These are phyloP conservation scores for Nannizziopsis barbatae DNA, from an alignment of 2,329 filamentous ascomycete species.

Conservation along the genomic window DNA sequence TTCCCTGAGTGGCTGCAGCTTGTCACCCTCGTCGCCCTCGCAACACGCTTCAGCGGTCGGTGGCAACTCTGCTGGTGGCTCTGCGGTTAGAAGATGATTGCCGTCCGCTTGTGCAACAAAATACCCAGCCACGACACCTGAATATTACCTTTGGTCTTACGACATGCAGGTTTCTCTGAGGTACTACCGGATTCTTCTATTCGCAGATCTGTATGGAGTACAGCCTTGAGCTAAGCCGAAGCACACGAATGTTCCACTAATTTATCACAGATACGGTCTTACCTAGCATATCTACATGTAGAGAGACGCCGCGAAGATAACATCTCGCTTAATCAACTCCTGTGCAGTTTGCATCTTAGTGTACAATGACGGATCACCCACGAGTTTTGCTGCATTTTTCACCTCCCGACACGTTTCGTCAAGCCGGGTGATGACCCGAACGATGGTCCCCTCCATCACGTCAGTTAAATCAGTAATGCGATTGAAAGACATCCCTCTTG, in stretches of 20 bases:
- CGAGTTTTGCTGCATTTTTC: constrained; percentile 89
- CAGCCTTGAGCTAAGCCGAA: neutral
- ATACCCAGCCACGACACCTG: neutral
- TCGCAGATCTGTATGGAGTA: neutral
- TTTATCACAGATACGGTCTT: neutral
- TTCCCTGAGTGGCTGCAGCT: neutral
- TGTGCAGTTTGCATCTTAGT: constrained; percentile 95
- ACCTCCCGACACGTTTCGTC: constrained; percentile 97
- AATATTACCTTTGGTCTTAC: neutral
- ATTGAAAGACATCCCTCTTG: constrained; percentile 93
- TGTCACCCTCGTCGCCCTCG: neutral
- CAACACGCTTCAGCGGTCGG: neutral
- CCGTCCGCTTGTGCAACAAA: neutral
- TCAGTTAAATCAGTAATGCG: constrained; percentile 94
- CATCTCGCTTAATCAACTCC: constrained; percentile 95
- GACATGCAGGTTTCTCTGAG: neutral
- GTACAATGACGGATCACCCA: constrained; percentile 86
- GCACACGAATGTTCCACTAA: neutral
- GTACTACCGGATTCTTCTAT: neutral
- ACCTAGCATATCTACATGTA: constrained; percentile 54
- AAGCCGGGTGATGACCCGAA: constrained; percentile 80
- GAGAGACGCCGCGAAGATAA: constrained; percentile 76
- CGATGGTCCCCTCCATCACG: constrained; percentile 93
- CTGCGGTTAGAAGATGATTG: neutral
- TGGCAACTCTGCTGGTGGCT: neutral